These are phyloP conservation scores for Nemania abortiva DNA, from an alignment of 2,329 filamentous ascomycete species.

Conservation along the genomic window DNA sequence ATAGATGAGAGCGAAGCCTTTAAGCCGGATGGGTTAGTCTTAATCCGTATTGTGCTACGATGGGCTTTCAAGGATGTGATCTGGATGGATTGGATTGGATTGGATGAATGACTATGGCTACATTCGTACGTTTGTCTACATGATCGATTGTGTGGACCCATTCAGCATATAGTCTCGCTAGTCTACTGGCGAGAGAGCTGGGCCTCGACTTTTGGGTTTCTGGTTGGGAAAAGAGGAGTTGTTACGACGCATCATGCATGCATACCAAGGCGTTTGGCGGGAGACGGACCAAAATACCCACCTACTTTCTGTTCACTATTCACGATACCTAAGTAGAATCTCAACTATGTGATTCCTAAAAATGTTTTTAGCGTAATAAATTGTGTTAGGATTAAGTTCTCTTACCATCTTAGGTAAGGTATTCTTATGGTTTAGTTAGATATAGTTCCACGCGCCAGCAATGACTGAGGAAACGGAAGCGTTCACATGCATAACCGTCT, in stretches of 20 bases:
- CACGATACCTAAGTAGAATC: conserved; percentile 33
- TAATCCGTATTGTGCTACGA: neutral
- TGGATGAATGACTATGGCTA: neutral
- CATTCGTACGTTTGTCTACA: conserved; percentile 5
- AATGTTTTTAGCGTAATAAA: neutral
- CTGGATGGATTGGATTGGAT: neutral
- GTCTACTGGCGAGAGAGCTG: neutral
- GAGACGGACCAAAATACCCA: conserved; percentile 32
- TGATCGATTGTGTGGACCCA: conserved; percentile 5
- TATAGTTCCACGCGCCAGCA: neutral
- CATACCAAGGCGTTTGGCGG: conserved; percentile 34
- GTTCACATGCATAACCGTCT: neutral
- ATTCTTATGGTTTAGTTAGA: neutral
- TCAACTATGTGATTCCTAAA: neutral
- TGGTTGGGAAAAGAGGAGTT: conserved; percentile 16
- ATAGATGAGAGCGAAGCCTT: neutral
- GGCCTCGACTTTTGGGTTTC: conserved; percentile 7
- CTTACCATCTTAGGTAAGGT: neutral
- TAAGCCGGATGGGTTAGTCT: neutral
- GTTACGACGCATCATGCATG: conserved; percentile 27
- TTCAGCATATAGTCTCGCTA: conserved; percentile 11
- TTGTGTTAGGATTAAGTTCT: neutral
- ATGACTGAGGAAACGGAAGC: neutral
- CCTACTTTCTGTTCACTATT: conserved; percentile 27
- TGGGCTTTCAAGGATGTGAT: neutral